A percentile compares a stretch with the other conserved stretches of the same genome.
Evolutionary conservation across 1,139 yeast species (phyloP).

Genomic region (Lodderomyces elongisporus): DNA sequence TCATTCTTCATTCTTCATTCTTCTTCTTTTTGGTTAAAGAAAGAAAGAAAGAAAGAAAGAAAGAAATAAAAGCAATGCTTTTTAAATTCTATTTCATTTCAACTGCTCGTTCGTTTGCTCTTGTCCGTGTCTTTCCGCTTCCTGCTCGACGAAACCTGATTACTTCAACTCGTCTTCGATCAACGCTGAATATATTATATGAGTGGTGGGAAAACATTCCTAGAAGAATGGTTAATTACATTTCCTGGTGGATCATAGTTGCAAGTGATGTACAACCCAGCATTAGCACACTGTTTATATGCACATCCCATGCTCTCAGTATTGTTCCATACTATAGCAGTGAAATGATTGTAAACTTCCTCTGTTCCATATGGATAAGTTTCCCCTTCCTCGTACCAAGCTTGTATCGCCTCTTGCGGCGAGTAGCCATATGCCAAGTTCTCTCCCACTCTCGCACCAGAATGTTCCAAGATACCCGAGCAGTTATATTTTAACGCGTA

Average conservation of each 20-base stretch:
- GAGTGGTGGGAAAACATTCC: constrained; percentile 24
- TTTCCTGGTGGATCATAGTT: constrained; percentile 62
- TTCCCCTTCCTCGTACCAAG: constrained; percentile 77
- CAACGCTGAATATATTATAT: background rate
- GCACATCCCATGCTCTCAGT: constrained; percentile 76
- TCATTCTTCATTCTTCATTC: constrained; percentile 10
- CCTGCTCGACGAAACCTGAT: too few species aligned
- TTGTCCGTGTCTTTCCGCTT: too few species aligned
- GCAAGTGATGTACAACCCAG: constrained; percentile 57
- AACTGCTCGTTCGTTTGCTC: too few species aligned
- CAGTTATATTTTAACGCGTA: constrained; percentile 71
- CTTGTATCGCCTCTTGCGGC: constrained; percentile 57
- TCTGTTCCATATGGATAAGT: constrained; percentile 42
- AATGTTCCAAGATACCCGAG: constrained; percentile 62
- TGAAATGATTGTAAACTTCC: constrained; percentile 61
- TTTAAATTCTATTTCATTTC: too few species aligned
- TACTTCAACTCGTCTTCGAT: too few species aligned
- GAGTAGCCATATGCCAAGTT: constrained; percentile 76
- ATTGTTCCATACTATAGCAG: constrained; percentile 79
- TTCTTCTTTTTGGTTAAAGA: background rate
- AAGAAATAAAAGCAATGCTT: too few species aligned
- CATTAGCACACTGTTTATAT: constrained; percentile 29
- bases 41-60: too few species aligned
- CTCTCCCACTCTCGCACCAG: constrained; percentile 81
- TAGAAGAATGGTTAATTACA: constrained; percentile 30